Base-by-base conservation (phyloP, 2,329 filamentous ascomycete species). In the Penicillium olsonii region DNA sequence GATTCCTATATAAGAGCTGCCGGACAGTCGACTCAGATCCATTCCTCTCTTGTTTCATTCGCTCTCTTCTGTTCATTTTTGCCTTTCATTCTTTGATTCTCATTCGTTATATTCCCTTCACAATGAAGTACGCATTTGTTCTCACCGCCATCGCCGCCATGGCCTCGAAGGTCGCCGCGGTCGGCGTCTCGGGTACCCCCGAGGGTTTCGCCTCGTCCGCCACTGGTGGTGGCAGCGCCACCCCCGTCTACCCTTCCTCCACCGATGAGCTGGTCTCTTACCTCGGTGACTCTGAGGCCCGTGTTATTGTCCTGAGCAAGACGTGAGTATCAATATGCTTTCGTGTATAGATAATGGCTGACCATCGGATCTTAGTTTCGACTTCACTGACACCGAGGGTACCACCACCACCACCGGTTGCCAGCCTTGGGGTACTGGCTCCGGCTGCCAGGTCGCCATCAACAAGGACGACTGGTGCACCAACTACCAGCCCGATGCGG, bases 261-360 rank as follows among this genome's bases (percentile, higher is more conserved):
- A 52, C 39, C 29, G 45, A 41, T 27, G 40, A 52, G 41, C 45
- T 52, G 37, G 42, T 45, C 34, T 39, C 42, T 22, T 52, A 44
- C 29, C 50, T 52, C 18, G 47, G 45, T 22, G 50, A 52, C 12
- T 11, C 22, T 10, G 14, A 39, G 24, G 29, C 50, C 10, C 45
- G 50, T 31, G 50, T 52, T 1, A 49, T 52, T 31, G 41, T 52
- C 18, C 27, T 52, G 31, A 47, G 42, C 26, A 52, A 52, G 33
- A 46, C 44, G 44, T 46, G 11, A 40, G 44, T 33, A 26, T n/a
- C n/a, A 15, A 22, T 6, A 3, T n/a, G n/a, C 11, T 26, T 2
- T 3, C 5, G 15, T 15, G 27, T 6, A 15, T 22, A 6, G 0
- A n/a, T n/a, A 4, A 17, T 10, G 3, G n/a, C 45, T 48, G 18